Evolutionary conservation across 73 alveolate species (phyloP), one percentile per base, ranked within the genome.

Genomic region (Paramecium primaurelia): DNA sequence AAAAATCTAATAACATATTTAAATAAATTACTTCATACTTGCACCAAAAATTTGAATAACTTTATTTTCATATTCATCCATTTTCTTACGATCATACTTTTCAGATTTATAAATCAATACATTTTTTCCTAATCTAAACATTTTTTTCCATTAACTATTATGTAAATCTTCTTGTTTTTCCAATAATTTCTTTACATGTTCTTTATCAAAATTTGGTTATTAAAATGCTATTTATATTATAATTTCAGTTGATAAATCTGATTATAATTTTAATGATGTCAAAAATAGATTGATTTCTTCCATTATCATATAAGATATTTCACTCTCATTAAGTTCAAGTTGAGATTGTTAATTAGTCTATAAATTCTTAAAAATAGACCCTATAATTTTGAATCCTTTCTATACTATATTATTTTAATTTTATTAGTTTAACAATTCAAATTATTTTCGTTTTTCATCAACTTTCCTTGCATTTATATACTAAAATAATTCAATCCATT

Each of bases 301-400:
- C 58, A 89, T 42, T 10, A 83, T 89, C 36, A 71, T 40, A 60
- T 89, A 89, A 9, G 60, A 40, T 22, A 89, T 40, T 89, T 89
- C 94, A 25, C 84, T 51, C 20, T 89, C 94, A 58, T 71, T 42
- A 3, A 83, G 58, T 71, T 89, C 88, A 42, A 45, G 18, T 89
- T 71, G 36, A n/a, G 77, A 64, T 71, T 69, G 25, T 71, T 71
- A 38, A 14, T 36, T 25, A 0, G 49, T 9, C 30, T 64, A 26
- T 10, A 87, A 87, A 26, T 77, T 83, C 77, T 83, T 64, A 26
- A 89, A 22, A 9, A 71, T 45, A 25, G 71, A 38, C 1, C 94
- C 94, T 36, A 89, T 20, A 7, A 89, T 45, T 32, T 89, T 89
- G 14, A 89, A 58, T 69, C 94, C 94, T 45, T 89, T 89, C 54